These are phyloP conservation scores for Onygenales sp. DNA, from an alignment of 2,329 filamentous ascomycete species.

Conservation along the genomic window DNA sequence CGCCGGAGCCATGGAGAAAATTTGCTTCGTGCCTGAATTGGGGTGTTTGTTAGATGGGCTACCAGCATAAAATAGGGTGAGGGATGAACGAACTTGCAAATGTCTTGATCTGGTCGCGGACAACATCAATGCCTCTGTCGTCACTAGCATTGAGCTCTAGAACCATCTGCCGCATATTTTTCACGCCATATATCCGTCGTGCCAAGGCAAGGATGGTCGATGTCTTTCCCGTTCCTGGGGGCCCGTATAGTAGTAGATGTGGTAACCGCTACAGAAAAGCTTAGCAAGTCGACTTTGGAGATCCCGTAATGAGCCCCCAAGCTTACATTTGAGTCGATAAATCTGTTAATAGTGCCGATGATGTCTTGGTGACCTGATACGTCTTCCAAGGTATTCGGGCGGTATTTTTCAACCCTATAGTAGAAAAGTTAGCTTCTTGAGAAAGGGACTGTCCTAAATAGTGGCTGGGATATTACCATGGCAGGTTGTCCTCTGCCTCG, in stretches of 20 bases:
- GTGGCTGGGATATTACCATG: constrained; percentile 55
- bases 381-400: constrained; percentile 77
- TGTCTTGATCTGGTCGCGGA: constrained; percentile 98
- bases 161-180: constrained; percentile 97
- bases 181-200: constrained; percentile 79
- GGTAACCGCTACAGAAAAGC: constrained; percentile 55
- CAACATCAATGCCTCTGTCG: constrained; percentile 94
- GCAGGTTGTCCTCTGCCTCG: constrained; percentile 84
- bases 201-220: constrained; percentile 92
- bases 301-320: neutral
- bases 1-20: constrained; percentile 60
- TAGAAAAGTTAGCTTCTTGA: constrained; percentile 9
- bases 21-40: constrained; percentile 67
- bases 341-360: constrained; percentile 93
- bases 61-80: neutral
- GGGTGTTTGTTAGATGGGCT: neutral
- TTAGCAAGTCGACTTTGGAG: neutral
- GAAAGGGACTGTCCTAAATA: neutral
- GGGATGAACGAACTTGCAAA: constrained; percentile 58
- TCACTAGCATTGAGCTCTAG: constrained; percentile 96
- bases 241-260: constrained; percentile 92
- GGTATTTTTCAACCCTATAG: constrained; percentile 87
- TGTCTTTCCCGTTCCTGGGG: constrained; percentile 94
- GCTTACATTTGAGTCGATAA: constrained; percentile 75
- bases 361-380: constrained; percentile 97